Percentiles rank a stretch among this genome's conserved stretches.
Conservation (phyloP, 495 filamentous ascomycete genomes). For the Lepidopterella palustris region DNA sequence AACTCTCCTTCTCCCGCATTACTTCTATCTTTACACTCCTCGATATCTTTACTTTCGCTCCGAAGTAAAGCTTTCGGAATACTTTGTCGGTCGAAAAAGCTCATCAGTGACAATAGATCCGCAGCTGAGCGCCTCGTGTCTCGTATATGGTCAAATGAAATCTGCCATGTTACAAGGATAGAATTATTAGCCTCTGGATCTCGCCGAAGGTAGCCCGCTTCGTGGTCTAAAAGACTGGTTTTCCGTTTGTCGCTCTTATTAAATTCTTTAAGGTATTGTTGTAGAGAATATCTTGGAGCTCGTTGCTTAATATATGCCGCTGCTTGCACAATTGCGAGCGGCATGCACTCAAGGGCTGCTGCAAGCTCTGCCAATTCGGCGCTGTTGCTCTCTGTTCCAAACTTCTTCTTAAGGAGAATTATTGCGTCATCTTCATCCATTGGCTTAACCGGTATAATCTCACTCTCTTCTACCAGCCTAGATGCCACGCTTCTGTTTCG, state of each 20-base stretch:
- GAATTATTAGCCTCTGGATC: conserved; percentile 40
- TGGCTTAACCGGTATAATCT: conserved; percentile 38
- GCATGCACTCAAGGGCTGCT: conserved; percentile 6
- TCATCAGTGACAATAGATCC: conserved; percentile 18
- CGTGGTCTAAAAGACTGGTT: conserved; percentile 35
- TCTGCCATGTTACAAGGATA: conserved; percentile 43
- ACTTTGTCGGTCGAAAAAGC: conserved; percentile 17
- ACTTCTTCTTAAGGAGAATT: conserved; percentile 40
- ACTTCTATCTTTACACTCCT: not conserved
- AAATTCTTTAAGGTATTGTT: conserved; percentile 37
- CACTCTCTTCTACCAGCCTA: conserved; percentile 31
- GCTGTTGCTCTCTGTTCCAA: conserved; percentile 16
- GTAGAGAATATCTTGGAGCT: conserved; percentile 26
- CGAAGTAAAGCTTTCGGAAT: conserved; percentile 16
- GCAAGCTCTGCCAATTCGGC: not conserved
- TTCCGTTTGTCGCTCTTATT: conserved; percentile 35
- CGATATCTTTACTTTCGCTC: not conserved
- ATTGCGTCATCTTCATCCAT: conserved; percentile 32
- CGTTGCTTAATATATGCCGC: conserved; percentile 7
- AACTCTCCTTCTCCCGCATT: not conserved
- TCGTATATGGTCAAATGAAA: conserved; percentile 42
- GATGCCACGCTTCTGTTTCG: conserved; percentile 8
- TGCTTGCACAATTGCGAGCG: conserved; percentile 9
- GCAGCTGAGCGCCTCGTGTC: conserved; percentile 19
- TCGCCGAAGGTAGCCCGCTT: conserved; percentile 36